These are phyloP conservation scores for Plasmodium knowlesi DNA, from an alignment of 169 alveolate species.

Conservation along the genomic window DNA sequence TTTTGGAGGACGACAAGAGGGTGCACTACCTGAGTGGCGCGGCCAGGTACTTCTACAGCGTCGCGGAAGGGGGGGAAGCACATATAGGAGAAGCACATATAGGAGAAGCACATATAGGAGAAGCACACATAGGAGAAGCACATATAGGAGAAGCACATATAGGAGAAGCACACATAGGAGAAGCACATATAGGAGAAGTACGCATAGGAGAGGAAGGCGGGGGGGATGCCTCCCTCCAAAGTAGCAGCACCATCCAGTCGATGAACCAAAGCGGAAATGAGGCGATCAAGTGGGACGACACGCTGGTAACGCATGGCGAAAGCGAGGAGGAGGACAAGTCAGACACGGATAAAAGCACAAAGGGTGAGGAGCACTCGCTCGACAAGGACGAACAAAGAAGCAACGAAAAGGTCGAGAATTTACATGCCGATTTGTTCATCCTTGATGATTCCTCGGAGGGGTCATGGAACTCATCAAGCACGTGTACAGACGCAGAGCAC, in stretches of 20 bases:
- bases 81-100: background rate
- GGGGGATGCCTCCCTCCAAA: background rate
- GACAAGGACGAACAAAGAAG: background rate
- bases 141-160: background rate
- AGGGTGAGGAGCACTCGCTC: background rate
- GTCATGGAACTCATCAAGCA: background rate
- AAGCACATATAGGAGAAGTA: background rate
- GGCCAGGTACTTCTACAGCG: background rate
- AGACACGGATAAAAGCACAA: background rate
- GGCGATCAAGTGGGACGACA: background rate
- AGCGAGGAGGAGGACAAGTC: background rate
- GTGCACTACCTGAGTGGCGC: constrained; percentile 55
- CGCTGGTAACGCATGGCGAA: background rate
- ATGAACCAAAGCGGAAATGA: background rate
- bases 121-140: background rate
- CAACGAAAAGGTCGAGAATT: background rate
- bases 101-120: background rate
- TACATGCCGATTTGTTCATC: background rate
- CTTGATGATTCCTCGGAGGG: background rate
- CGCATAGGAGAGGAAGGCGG: background rate
- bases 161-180: background rate
- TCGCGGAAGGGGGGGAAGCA: background rate
- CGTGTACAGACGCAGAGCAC: background rate
- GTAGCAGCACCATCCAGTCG: background rate
- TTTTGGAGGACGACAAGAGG: constrained; percentile 18